Evolutionary conservation across 2,329 filamentous ascomycete species (phyloP), one percentile per base, ranked within the genome.

Genomic region (Pseudocercospora cruenta): DNA sequence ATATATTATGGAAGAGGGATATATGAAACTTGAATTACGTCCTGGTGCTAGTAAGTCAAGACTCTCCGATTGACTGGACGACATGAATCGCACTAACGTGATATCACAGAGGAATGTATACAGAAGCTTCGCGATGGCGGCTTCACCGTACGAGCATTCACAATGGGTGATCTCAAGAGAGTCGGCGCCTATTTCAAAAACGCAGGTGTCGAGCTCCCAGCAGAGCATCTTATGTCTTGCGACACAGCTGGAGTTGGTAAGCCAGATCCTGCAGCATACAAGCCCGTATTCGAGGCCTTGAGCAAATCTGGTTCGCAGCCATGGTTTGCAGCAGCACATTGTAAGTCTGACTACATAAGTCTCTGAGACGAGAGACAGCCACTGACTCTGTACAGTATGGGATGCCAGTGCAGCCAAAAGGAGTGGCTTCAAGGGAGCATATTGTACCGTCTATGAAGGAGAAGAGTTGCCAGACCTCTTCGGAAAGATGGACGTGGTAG

Each of bases 281-380:
- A 75, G 67, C 78, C 79, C 2, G 71, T 84, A 21, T 70, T 84
- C 28, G 78, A 79, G 16, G 74, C 73, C 53, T 79, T 87, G 21
- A 67, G 59, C 0, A 75, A 62, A 7, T 69, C 81, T 36, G 68
- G 74, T 8, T 53, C 47, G 10, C 36, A 58, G 19, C 79, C 80
- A 39, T 87, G 85, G 85, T 87, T 86, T 72, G 59, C 63, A 8
- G 85, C 86, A 0, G 85, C 84, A 26, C 85, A 87, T 75, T 87
- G 85, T 85, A 85, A 87, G 60, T 72, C 85, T 0, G 85, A 84
- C 26, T 85, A 87, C 75, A 83, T 83, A 79, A 87, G 85, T 85
- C 85, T 87, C 22, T 21, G 8, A 16, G 47, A 45, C 43, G 14
- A 31, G 22, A 47, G 39, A 51, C 22, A 26, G 8, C 22, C 12